A percentile compares a stretch with the other conserved stretches of the same genome.
Evolutionary conservation across 495 filamentous ascomycete genomes (phyloP).

Genomic region (Penicillium alfredii): DNA sequence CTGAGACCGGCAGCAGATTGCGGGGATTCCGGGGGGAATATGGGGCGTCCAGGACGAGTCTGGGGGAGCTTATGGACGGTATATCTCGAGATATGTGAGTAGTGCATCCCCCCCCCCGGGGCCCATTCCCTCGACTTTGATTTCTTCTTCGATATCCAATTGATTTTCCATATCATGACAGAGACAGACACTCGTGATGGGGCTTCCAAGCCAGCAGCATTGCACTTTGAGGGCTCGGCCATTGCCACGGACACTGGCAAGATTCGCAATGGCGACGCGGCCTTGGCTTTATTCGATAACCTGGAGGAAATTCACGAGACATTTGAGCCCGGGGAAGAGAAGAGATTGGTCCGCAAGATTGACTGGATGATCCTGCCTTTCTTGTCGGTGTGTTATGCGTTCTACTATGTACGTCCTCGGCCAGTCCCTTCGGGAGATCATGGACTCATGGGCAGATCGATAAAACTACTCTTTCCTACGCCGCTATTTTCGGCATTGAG

Average conservation of each 20-base stretch:
- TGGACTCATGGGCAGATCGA: too few relatives aligned
- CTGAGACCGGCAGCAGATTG: background rate
- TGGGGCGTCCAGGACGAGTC: too few relatives aligned
- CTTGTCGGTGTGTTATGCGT: constrained; percentile 46
- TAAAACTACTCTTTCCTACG: constrained; percentile 52
- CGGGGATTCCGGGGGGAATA: constrained; percentile 6
- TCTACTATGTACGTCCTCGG: constrained; percentile 50
- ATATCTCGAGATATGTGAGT: too few relatives aligned
- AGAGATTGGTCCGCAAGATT: constrained; percentile 41
- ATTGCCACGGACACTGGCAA: constrained; percentile 16
- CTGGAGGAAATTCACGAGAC: constrained; percentile 25
- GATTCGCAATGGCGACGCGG: constrained; percentile 28
- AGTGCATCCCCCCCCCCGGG: background rate
- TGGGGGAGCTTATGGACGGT: too few relatives aligned
- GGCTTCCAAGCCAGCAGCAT: constrained; percentile 8
- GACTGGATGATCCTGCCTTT: constrained; percentile 34
- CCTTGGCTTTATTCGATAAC: constrained; percentile 25
- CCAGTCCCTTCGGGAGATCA: too few relatives aligned
- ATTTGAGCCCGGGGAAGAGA: constrained; percentile 37
- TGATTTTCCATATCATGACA: too few relatives aligned
- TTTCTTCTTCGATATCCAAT: too few relatives aligned
- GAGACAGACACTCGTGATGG: too few relatives aligned
- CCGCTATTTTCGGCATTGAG: constrained; percentile 51
- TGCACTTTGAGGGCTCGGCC: constrained; percentile 9
- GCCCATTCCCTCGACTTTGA: background rate